These are phyloP conservation scores for Epichloe amarillans DNA, from an alignment of 2,329 filamentous ascomycete genomes.

Conservation along the genomic window DNA sequence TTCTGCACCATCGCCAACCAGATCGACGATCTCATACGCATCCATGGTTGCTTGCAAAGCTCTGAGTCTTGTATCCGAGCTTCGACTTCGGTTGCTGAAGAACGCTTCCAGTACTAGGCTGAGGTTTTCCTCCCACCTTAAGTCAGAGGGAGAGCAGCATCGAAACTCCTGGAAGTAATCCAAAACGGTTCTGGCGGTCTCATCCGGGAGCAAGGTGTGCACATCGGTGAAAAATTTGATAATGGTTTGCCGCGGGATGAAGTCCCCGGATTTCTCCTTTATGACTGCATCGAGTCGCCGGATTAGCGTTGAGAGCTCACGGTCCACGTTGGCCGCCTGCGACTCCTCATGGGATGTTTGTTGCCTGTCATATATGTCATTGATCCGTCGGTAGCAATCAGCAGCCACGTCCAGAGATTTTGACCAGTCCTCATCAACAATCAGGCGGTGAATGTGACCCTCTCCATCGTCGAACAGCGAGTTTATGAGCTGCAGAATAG, in stretches of 20 bases:
- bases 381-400: slow-evolving; percentile 32
- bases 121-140: slow-evolving; percentile 53
- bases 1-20: slow-evolving; percentile 45
- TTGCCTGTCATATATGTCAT: slow-evolving; percentile 13
- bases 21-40: slow-evolving; percentile 43
- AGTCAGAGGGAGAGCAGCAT: slow-evolving; percentile 58
- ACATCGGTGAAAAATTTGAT: slow-evolving; percentile 54
- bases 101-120: slow-evolving; percentile 47
- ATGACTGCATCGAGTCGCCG: slow-evolving; percentile 35
- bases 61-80: slow-evolving; percentile 46
- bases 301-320: slow-evolving; percentile 32
- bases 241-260: slow-evolving; percentile 52
- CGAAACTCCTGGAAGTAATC: slow-evolving; percentile 56
- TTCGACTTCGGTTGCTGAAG: slow-evolving; percentile 47
- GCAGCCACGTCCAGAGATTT: slow-evolving; percentile 45
- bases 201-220: slow-evolving; percentile 49
- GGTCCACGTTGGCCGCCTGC: slow-evolving; percentile 24
- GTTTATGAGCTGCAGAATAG: slow-evolving; percentile 39
- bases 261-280: slow-evolving; percentile 32
- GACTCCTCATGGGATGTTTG: slow-evolving; percentile 14
- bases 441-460: slow-evolving; percentile 38
- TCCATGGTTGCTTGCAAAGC: slow-evolving; percentile 48
- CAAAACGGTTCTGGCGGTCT: slow-evolving; percentile 49
- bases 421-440: slow-evolving; percentile 55
- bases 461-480: slow-evolving; percentile 40